Conservation (phyloP, 2,329 filamentous ascomycete species). For the Monilinia laxa region DNA sequence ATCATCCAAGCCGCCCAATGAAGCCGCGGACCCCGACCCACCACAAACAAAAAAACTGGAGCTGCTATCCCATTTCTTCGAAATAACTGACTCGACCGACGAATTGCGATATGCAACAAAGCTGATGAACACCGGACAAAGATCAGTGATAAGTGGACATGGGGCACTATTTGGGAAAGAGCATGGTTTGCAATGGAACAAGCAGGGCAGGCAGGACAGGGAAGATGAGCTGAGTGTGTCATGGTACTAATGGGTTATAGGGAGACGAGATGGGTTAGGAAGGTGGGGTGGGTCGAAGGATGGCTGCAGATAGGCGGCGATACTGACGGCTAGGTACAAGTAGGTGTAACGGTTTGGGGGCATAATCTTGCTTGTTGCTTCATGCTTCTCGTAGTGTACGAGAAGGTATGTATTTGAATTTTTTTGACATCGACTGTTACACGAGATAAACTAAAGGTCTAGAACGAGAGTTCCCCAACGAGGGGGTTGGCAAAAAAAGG, state of each 20-base stretch:
- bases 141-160: conserved; percentile 15
- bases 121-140: background rate
- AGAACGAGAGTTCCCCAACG: background rate
- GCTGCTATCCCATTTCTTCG: background rate
- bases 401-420: background rate
- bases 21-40: background rate
- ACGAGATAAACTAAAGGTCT: background rate
- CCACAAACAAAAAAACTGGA: background rate
- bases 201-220: background rate
- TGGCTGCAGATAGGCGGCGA: background rate
- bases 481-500: background rate
- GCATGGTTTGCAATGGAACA: background rate
- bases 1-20: background rate
- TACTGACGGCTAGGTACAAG: background rate
- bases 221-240: background rate
- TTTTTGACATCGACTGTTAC: background rate
- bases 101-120: conserved; percentile 21
- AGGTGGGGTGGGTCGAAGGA: background rate
- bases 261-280: conserved; percentile 2
- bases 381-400: conserved; percentile 5
- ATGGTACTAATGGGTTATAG: conserved; percentile 1
- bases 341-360: conserved; percentile 1
- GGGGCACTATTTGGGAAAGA: background rate
- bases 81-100: conserved; percentile 23
- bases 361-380: conserved; percentile 11